phyloP scores from a whole-genome alignment of 176 grass and related monocot genomes.

The Hordeum marinum region DNA sequence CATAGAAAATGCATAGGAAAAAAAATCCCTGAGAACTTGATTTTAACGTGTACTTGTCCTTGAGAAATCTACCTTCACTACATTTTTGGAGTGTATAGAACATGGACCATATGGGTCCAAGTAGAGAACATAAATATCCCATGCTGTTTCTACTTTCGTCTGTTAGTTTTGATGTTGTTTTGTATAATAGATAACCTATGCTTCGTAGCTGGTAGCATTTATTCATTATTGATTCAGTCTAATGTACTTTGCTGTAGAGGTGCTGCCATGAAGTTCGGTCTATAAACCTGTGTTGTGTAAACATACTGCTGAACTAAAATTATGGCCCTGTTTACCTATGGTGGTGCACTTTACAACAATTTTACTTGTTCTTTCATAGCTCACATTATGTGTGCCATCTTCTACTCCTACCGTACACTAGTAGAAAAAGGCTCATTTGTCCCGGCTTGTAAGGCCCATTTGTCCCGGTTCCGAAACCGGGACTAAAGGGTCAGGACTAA shows the following conservation, averaged over 20 bases:
- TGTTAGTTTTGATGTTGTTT: not conserved
- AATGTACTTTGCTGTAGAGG: not conserved
- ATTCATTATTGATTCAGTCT: no score
- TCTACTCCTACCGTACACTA: not conserved
- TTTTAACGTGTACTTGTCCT: no score
- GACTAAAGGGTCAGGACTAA: no score
- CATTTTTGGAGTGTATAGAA: not conserved
- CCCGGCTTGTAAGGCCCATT: no score
- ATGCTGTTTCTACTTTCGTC: not conserved
- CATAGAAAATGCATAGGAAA: not conserved
- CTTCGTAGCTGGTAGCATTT: not conserved
- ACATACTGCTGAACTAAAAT: no score
- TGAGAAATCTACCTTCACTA: not conserved
- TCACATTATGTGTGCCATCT: not conserved
- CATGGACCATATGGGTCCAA: not conserved
- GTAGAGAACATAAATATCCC: not conserved
- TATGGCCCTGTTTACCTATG: no score
- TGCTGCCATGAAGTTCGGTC: not conserved
- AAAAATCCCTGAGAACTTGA: not conserved
- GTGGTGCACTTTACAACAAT: not conserved
- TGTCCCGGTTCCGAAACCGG: no score
- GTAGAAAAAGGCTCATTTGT: no score
- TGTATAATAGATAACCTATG: not conserved
- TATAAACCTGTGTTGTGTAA: no score
- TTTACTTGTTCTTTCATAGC: not conserved